Conservation (phyloP, 345 rosid species). For the Citrus inodora region DNA sequence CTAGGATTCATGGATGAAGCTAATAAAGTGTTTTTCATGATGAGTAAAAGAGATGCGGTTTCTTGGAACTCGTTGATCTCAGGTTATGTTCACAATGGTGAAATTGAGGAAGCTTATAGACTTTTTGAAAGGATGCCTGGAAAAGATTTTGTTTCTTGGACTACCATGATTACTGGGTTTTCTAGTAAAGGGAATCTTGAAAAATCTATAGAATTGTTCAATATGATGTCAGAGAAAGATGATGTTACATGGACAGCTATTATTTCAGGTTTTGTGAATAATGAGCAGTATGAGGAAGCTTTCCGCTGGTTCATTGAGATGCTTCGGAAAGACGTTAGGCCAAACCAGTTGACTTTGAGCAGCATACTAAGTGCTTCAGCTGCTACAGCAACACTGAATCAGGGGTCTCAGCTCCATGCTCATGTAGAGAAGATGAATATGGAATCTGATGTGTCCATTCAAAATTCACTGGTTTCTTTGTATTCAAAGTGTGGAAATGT, state of each 20-base stretch:
- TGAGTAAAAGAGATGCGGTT: conserved; percentile 49
- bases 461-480: conserved; percentile 65
- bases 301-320: conserved; percentile 51
- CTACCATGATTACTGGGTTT: conserved; percentile 62
- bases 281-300: conserved; percentile 51
- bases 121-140: conserved; percentile 58
- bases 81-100: conserved; percentile 44
- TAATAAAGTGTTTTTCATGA: conserved; percentile 33
- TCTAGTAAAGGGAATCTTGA: conserved; percentile 38
- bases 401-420: conserved; percentile 67
- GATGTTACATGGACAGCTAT: conserved; percentile 70
- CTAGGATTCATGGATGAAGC: conserved; percentile 48
- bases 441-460: conserved; percentile 46
- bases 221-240: conserved; percentile 72
- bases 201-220: conserved; percentile 51
- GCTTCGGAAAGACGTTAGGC: conserved; percentile 43
- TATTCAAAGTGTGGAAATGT: conserved; percentile 76
- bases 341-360: conserved; percentile 59
- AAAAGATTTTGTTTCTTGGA: conserved; percentile 77
- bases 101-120: conserved; percentile 50
- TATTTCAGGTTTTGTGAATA: conserved; percentile 65
- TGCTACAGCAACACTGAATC: conserved; percentile 51
- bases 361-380: conserved; percentile 66
- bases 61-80: conserved; percentile 77
- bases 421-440: conserved; percentile 43